A percentile compares a stretch with the other conserved stretches of the same genome.
Conservation (phyloP, 768 basidiomycete genomes). For the Boletus subparvulus region DNA sequence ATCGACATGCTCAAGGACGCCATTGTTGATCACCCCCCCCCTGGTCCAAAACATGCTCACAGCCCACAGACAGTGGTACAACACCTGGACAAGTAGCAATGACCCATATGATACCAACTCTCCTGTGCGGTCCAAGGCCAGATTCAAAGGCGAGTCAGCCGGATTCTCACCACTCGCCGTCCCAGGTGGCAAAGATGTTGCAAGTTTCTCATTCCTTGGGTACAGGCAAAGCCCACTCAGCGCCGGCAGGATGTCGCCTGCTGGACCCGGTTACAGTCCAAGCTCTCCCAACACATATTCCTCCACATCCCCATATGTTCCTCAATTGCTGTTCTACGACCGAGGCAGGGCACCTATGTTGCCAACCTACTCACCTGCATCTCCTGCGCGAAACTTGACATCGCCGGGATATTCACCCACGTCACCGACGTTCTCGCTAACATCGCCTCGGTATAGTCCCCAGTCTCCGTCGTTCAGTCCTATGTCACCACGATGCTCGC, state of each 20-base stretch:
- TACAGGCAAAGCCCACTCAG: slow-evolving; percentile 87
- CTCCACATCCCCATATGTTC: slow-evolving; percentile 87
- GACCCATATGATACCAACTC: slow-evolving; percentile 97
- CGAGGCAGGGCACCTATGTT: slow-evolving; percentile 66
- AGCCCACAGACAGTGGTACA: slow-evolving; percentile 84
- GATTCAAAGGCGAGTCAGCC: slow-evolving; percentile 81
- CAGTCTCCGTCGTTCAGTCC: slow-evolving; percentile 90
- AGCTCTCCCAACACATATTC: slow-evolving; percentile 89
- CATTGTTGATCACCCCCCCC: slow-evolving; percentile 92
- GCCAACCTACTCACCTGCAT: slow-evolving; percentile 87
- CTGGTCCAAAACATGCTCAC: slow-evolving; percentile 79
- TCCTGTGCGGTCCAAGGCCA: slow-evolving; percentile 75
- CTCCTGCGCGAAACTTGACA: slow-evolving; percentile 76
- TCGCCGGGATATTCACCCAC: slow-evolving; percentile 88
- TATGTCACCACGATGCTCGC: slow-evolving; percentile 86
- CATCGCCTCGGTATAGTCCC: slow-evolving; percentile 82
- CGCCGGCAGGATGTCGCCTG: slow-evolving; percentile 87
- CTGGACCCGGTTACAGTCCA: slow-evolving; percentile 84
- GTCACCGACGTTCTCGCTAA: slow-evolving; percentile 82
- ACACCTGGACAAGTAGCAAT: slow-evolving; percentile 89
- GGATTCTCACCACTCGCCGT: slow-evolving; percentile 95
- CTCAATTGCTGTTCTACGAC: slow-evolving; percentile 82
- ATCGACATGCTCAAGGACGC: slow-evolving; percentile 99
- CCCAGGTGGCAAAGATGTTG: slow-evolving; percentile 79
- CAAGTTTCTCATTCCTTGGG: slow-evolving; percentile 67